These are phyloP conservation scores for Poronia punctata DNA, from an alignment of 495 filamentous ascomycete genomes.

Conservation along the genomic window DNA sequence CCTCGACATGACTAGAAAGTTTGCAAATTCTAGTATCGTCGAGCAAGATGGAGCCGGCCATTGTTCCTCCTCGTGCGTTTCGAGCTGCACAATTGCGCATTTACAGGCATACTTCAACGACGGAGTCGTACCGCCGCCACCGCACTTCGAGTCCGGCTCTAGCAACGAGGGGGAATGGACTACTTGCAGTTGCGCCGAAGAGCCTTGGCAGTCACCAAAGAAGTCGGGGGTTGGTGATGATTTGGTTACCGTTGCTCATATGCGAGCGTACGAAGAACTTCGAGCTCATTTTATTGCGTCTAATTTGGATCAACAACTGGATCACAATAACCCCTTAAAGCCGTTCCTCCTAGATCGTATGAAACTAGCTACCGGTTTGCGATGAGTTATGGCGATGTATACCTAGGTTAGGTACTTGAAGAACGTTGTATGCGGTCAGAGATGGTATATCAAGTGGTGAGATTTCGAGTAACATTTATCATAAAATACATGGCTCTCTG, in stretches of 20 bases:
- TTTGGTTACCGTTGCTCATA: neutral
- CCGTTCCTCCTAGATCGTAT: slow-evolving; percentile 4
- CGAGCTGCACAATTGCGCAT: slow-evolving; percentile 31
- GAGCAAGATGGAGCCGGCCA: slow-evolving; percentile 41
- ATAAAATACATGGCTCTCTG: no score
- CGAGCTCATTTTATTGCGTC: slow-evolving; percentile 2
- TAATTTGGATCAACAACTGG: slow-evolving; percentile 5
- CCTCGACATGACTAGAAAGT: slow-evolving; percentile 44
- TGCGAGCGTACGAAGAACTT: slow-evolving; percentile 3
- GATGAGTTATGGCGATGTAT: no score
- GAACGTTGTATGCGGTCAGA: no score
- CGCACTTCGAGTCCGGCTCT: slow-evolving; percentile 19
- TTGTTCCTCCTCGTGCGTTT: slow-evolving; percentile 31
- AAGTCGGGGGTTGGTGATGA: neutral
- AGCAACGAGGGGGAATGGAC: slow-evolving; percentile 30
- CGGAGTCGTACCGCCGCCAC: slow-evolving; percentile 34
- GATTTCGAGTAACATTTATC: no score
- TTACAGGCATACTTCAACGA: slow-evolving; percentile 32
- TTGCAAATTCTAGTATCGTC: slow-evolving; percentile 37
- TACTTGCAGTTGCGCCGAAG: slow-evolving; percentile 31
- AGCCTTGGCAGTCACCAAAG: slow-evolving; percentile 22
- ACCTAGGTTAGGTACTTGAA: no score
- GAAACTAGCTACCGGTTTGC: neutral
- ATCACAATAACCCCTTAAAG: slow-evolving; percentile 5
- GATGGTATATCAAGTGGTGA: no score